Evolutionary conservation across 768 basidiomycete species (phyloP).

Genomic region (Omphalotus guepiniiformis): DNA sequence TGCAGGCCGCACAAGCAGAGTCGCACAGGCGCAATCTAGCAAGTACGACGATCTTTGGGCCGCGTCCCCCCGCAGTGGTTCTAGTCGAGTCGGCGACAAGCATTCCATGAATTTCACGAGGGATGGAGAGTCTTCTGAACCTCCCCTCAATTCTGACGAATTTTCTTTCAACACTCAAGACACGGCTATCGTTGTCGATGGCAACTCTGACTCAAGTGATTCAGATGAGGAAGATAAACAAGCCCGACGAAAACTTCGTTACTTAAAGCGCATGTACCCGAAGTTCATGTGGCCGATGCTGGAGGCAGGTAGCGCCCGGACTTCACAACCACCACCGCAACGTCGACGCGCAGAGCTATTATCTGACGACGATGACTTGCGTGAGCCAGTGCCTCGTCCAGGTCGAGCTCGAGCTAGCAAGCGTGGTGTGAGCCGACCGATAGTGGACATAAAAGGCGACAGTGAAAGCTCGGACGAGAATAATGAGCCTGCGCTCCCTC

Average conservation of each 20-base stretch:
- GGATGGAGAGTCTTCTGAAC: too few relatives aligned
- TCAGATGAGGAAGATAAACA: neutral
- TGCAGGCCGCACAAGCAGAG: too few relatives aligned
- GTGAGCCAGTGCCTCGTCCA: neutral
- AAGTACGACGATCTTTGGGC: too few relatives aligned
- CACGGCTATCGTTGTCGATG: neutral
- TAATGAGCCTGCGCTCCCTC: neutral
- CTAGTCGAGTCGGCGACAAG: too few relatives aligned
- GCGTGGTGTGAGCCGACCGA: neutral
- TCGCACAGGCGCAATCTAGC: too few relatives aligned
- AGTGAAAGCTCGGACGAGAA: neutral
- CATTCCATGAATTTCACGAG: too few relatives aligned
- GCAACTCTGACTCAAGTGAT: neutral
- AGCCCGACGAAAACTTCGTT: neutral
- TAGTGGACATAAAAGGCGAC: neutral
- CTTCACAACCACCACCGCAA: neutral
- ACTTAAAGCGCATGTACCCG: constrained; percentile 4
- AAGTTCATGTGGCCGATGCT: constrained; percentile 7
- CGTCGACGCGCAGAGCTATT: neutral
- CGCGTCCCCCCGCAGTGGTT: too few relatives aligned
- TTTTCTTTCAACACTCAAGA: too few relatives aligned
- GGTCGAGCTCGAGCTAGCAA: constrained; percentile 1
- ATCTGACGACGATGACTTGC: neutral
- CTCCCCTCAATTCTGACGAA: neutral
- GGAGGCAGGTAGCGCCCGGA: neutral